A percentile compares a stretch with the other conserved stretches of the same genome.
phyloP scores from a whole-genome alignment of 225 moss, liverwort and hornwort species.

The Straminergon stramineum region DNA sequence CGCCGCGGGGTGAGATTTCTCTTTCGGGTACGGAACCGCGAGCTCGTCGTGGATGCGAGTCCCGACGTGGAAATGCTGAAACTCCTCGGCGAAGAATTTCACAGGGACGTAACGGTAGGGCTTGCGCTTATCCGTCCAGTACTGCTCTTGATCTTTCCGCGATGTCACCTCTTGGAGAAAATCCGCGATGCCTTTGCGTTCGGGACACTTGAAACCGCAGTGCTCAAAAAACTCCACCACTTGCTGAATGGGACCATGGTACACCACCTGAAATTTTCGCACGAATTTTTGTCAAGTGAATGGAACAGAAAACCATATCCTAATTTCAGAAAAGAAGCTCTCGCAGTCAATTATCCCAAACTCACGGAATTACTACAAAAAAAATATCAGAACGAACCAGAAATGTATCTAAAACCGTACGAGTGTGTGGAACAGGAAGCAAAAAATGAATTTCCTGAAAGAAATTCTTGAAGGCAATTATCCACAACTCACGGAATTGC shows the following conservation, averaged over 20 bases:
- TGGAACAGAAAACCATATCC: not conserved
- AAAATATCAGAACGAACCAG: not conserved
- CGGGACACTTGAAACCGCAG: conserved; percentile 60
- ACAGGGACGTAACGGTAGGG: conserved; percentile 67
- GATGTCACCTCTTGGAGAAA: conserved; percentile 76
- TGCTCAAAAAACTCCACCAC: conserved; percentile 50
- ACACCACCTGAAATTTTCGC: conserved; percentile 18
- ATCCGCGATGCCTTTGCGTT: conserved; percentile 61
- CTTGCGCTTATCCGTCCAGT: conserved; percentile 50
- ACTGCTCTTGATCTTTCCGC: conserved; percentile 87
- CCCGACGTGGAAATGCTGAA: conserved; percentile 33
- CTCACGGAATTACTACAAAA: not conserved
- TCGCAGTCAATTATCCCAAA: not conserved
- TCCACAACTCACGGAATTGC: not conserved
- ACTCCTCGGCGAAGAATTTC: conserved; percentile 41
- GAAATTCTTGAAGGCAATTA: not conserved
- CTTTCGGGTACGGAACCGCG: conserved; percentile 24
- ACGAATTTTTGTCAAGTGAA: not conserved
- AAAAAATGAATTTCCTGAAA: not conserved
- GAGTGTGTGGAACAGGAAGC: not conserved
- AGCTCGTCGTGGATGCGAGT: conserved; percentile 27
- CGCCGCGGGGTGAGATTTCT: conserved; percentile 51
- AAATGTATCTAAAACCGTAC: not conserved
- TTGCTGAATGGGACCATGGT: conserved; percentile 42
- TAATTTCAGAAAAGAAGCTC: not conserved